Evolutionary conservation across 2,329 filamentous ascomycete genomes (phyloP).

Genomic region (Lachnellula occidentalis): DNA sequence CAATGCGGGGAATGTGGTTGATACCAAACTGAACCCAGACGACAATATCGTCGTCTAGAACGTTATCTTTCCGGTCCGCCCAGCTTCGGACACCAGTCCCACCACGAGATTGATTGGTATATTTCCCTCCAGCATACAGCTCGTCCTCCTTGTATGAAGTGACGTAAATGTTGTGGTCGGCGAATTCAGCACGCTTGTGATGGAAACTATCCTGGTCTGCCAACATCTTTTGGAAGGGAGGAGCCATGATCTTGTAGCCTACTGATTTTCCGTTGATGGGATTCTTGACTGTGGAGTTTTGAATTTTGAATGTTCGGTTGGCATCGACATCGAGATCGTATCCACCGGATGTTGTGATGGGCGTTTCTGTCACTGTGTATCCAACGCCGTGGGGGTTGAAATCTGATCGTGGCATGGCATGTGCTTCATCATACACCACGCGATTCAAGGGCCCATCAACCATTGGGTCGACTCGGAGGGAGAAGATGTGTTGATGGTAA

Average conservation of each 20-base stretch:
- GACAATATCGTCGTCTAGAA: slow-evolving; percentile 48
- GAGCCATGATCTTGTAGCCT: slow-evolving; percentile 50
- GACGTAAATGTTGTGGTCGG: slow-evolving; percentile 49
- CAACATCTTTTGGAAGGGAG: slow-evolving; percentile 53
- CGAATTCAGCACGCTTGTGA: slow-evolving; percentile 47
- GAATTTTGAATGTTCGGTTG: slow-evolving; percentile 53
- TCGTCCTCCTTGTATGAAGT: slow-evolving; percentile 49
- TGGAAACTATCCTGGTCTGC: slow-evolving; percentile 43
- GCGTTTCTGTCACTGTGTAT: slow-evolving; percentile 44
- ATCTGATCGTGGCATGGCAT: slow-evolving; percentile 51
- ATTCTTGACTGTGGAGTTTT: slow-evolving; percentile 47
- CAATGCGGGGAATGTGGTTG: slow-evolving; percentile 58
- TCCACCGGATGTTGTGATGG: slow-evolving; percentile 41
- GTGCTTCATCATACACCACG: slow-evolving; percentile 52
- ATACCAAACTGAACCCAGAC: slow-evolving; percentile 55
- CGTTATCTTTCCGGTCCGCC: slow-evolving; percentile 44
- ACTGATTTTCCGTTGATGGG: slow-evolving; percentile 48
- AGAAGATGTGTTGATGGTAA: slow-evolving; percentile 76
- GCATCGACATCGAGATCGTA: slow-evolving; percentile 42
- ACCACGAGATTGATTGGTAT: slow-evolving; percentile 51
- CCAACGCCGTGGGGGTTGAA: slow-evolving; percentile 48
- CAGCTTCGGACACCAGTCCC: slow-evolving; percentile 49
- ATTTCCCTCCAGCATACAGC: slow-evolving; percentile 48
- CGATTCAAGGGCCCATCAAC: slow-evolving; percentile 52
- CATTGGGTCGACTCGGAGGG: slow-evolving; percentile 57